Base-by-base conservation (phyloP, 768 basidiomycete species). In the Calocybe cyanea region DNA sequence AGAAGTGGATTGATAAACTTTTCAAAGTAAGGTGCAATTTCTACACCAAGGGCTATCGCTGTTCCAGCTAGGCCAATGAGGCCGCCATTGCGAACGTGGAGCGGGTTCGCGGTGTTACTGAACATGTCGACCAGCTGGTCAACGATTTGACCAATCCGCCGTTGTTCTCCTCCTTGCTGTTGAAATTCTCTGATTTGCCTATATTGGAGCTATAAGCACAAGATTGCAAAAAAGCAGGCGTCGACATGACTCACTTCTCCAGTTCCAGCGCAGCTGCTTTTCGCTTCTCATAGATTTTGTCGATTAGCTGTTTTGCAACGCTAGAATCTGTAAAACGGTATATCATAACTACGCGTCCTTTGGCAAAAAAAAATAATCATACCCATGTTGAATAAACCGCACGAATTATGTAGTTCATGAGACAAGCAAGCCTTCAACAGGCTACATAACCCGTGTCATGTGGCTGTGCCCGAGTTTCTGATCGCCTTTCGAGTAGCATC, bases 61-160 rank as follows among this genome's bases (percentile, higher is more conserved):
- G 92, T 92, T 21, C 91, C 95, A 7, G 95, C 95, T 1, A 98
- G 80, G 18, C 95, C 95, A 55, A 97, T 97, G 34, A 97, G 75
- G 4, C 95, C 95, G 28, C 95, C 95, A 63, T 95, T 97, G 36
- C 94, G 77, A 36, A 92, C 80, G 57, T 96, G 92, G 18, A 94
- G 72, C 2, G 90, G 82, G 60, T 94, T 92, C 25, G 81, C 73
- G 15, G 79, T 67, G 53, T 87, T 86, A 60, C 76, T 86, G 72
- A 94, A 95, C 83, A 97, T 91, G 15, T 92, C 91, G 49, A 93
- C 88, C 50, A 97, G 78, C 57, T 97, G 94, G 68, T 93, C 90
- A 49, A 97, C 83, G 54, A 98, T 96, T 57, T 85, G 78, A 53
- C 72, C 73, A 58, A 96, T 94, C 14, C 87, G 80, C 15, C 82